phyloP scores from a whole-genome alignment of 208 protist species.

The Plasmodiophora brassicae region DNA sequence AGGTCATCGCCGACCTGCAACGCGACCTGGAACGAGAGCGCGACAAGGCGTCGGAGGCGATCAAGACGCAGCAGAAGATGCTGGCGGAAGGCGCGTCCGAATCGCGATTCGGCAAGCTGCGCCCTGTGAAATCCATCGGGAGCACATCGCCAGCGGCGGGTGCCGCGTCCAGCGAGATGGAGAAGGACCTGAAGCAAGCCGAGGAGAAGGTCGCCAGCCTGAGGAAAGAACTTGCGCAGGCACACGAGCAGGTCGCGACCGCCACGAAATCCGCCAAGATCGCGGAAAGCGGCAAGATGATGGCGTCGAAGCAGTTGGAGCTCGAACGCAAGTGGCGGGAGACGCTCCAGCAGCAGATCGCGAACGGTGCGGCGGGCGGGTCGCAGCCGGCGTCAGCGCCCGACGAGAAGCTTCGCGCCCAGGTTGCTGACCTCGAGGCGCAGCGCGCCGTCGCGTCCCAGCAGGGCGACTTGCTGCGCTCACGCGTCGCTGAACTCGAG shows the following conservation, averaged over 20 bases:
- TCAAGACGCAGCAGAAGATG: background rate
- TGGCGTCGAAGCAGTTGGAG: conserved; percentile 23
- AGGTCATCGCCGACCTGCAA: background rate
- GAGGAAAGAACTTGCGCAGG: background rate
- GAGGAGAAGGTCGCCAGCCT: background rate
- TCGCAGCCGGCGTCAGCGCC: too few relatives aligned
- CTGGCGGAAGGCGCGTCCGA: too few relatives aligned
- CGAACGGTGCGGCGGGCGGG: too few relatives aligned
- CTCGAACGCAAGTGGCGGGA: background rate
- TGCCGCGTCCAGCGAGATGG: too few relatives aligned
- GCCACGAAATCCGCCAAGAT: background rate
- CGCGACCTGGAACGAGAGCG: background rate
- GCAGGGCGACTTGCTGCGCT: too few relatives aligned
- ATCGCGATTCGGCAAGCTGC: too few relatives aligned
- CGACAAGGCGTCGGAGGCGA: background rate
- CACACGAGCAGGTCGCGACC: background rate
- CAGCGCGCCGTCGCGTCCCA: too few relatives aligned
- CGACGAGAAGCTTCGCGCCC: too few relatives aligned
- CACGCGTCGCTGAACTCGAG: too few relatives aligned
- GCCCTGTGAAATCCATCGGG: too few relatives aligned
- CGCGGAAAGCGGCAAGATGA: background rate
- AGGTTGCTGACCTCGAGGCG: too few relatives aligned
- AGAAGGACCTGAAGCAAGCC: too few relatives aligned
- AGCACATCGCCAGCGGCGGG: background rate
- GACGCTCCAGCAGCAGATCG: conserved; percentile 26